Base-by-base conservation (phyloP, 2,329 filamentous ascomycete species). In the Exserohilum rostratum region DNA sequence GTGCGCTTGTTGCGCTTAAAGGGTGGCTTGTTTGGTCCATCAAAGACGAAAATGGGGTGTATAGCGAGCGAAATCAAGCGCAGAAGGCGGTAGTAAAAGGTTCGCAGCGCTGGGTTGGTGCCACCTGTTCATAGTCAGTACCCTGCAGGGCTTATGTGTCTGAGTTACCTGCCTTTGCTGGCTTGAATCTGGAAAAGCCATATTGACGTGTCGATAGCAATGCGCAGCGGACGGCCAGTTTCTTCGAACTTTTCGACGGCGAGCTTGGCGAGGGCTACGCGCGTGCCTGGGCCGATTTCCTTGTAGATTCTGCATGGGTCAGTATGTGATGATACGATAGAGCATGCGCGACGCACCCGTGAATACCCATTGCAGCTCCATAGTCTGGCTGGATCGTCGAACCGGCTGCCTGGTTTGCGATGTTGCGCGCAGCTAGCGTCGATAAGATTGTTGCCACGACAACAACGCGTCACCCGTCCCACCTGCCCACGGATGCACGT, bases 121-220 rank as follows among this genome's bases (percentile, higher is more conserved):
- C 95, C 95, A 42, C 93, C 88, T 86, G 43, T 3, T 18, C 22
- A 33, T 47, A 31, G 55, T 69, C 43, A 70, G 64, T 42, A 44
- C 15, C 11, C 34, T 31, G 4, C 27, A 25, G 12, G 22, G n/a
- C 29, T 46, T 30, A 15, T 25, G 52, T 20, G 7, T 6, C 2
- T 6, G n/a, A 15, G 20, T 53, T 66, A 29, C 15, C 43, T 68
- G 84, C 86, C 91, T 78, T 87, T 87, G 15, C 90, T 90, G 12
- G 91, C 88, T 70, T 96, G 92, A 11, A 88, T 88, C 70, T 99
- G 95, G 70, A 96, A 98, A 39, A 96, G 89, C 95, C 95, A 99
- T 70, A 99, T 98, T 2, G 92, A 91, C 64, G 96, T 90, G 72
- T 99, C 95, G 61, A 99, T 90, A 34, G 95, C 95, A 42, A 99